These are phyloP conservation scores for Pulveroboletus sp. DNA, from an alignment of 768 basidiomycete genomes.

Conservation along the genomic window DNA sequence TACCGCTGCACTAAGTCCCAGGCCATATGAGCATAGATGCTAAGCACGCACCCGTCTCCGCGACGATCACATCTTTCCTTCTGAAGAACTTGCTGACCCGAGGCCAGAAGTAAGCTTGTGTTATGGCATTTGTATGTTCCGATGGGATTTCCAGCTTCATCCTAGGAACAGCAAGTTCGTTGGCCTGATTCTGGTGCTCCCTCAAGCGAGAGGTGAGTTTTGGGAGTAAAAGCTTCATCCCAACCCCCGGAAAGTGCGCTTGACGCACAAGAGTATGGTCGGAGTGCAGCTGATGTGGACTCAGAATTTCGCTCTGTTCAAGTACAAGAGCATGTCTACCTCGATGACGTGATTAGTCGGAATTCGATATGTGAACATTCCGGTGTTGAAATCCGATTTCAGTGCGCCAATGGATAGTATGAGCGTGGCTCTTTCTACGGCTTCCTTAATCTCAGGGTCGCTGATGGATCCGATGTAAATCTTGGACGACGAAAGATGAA, in stretches of 20 bases:
- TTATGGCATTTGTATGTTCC: slow-evolving; percentile 52
- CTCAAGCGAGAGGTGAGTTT: slow-evolving; percentile 56
- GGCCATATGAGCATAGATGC: not conserved
- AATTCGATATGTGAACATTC: slow-evolving; percentile 76
- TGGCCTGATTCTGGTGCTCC: slow-evolving; percentile 36
- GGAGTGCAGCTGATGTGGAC: slow-evolving; percentile 60
- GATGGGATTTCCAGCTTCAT: slow-evolving; percentile 40
- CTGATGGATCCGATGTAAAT: slow-evolving; percentile 74
- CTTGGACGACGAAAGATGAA: slow-evolving; percentile 31
- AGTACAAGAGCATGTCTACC: slow-evolving; percentile 33
- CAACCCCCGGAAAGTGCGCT: slow-evolving; percentile 58
- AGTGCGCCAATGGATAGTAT: slow-evolving; percentile 69
- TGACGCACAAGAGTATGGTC: slow-evolving; percentile 62
- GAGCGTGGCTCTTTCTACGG: slow-evolving; percentile 70
- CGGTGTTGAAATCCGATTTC: slow-evolving; percentile 83
- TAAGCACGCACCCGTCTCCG: slow-evolving; percentile 66
- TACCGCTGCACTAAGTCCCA: slow-evolving; percentile 10
- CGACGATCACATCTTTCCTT: slow-evolving; percentile 69
- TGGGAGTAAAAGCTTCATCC: slow-evolving; percentile 75
- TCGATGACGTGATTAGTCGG: slow-evolving; percentile 57
- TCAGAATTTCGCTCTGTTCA: not conserved
- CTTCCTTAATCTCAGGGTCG: slow-evolving; percentile 59
- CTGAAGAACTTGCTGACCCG: slow-evolving; percentile 68
- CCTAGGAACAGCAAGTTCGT: slow-evolving; percentile 43
- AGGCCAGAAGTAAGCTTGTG: slow-evolving; percentile 84